Evolutionary conservation across 495 filamentous ascomycete species (phyloP).

Genomic region (Penicillium silybi): DNA sequence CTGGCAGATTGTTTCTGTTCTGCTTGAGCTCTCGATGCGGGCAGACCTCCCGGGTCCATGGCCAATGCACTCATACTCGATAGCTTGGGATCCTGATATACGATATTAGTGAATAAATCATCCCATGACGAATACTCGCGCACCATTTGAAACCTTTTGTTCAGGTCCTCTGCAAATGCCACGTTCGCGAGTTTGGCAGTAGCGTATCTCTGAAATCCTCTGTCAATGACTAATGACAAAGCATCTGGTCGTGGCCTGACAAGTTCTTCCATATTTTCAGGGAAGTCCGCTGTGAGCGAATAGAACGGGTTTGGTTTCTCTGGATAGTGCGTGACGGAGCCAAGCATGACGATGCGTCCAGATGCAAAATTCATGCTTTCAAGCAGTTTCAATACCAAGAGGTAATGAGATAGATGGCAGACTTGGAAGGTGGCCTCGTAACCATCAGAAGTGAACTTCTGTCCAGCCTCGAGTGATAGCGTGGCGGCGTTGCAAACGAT

Average conservation of each 20-base stretch:
- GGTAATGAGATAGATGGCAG: constrained; percentile 40
- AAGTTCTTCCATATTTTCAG: constrained; percentile 21
- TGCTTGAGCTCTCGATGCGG: constrained; percentile 15
- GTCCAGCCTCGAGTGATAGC: constrained; percentile 32
- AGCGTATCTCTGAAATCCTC: constrained; percentile 42
- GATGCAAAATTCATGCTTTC: constrained; percentile 32
- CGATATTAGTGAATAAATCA: not conserved
- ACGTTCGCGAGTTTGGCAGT: constrained; percentile 42
- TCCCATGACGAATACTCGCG: not conserved
- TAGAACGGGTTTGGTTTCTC: constrained; percentile 37
- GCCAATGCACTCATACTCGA: constrained; percentile 17
- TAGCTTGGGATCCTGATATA: constrained; percentile 13
- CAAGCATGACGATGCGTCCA: constrained; percentile 41
- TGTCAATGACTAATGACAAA: constrained; percentile 27
- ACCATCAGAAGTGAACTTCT: constrained; percentile 37
- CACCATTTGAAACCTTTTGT: constrained; percentile 32
- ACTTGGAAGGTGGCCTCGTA: constrained; percentile 45
- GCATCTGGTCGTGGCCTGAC: constrained; percentile 22
- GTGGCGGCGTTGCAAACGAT: constrained; percentile 47
- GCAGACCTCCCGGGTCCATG: constrained; percentile 27
- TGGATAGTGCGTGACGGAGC: constrained; percentile 34
- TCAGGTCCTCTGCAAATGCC: constrained; percentile 42
- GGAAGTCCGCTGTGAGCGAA: constrained; percentile 20
- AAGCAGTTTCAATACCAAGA: constrained; percentile 40
- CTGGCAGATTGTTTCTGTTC: constrained; percentile 10